These are phyloP conservation scores for Pichia californica DNA, from an alignment of 805 yeast species.

Conservation along the genomic window DNA sequence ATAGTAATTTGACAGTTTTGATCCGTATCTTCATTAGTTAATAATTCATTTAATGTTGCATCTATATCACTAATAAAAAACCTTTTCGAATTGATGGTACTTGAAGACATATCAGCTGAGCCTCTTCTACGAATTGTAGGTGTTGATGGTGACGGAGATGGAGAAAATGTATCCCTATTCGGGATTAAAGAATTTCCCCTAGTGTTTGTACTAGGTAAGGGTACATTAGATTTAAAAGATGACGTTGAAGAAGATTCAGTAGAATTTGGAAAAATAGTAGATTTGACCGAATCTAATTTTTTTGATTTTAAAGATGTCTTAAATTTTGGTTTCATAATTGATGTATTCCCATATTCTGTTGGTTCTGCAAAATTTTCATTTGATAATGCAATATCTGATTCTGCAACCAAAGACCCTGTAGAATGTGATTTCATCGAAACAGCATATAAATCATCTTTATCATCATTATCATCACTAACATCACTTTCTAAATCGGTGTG, in stretches of 20 bases:
- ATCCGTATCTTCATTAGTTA: slow-evolving; percentile 80
- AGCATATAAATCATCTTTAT: neutral
- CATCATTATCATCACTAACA: neutral
- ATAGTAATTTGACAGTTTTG: slow-evolving; percentile 76
- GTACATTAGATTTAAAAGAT: neutral
- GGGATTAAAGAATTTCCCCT: neutral
- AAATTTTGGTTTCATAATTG: neutral
- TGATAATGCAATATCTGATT: slow-evolving; percentile 2
- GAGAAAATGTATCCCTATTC: neutral
- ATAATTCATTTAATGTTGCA: slow-evolving; percentile 58
- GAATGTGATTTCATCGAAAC: slow-evolving; percentile 12
- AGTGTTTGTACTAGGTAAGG: neutral
- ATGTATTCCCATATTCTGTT: neutral
- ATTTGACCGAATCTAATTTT: too few species aligned
- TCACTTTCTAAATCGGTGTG: neutral
- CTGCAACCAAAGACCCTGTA: slow-evolving; percentile 10
- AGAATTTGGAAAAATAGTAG: too few species aligned
- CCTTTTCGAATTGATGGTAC: slow-evolving; percentile 32
- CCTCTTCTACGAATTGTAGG: slow-evolving; percentile 37
- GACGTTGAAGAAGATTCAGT: too few species aligned
- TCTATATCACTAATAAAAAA: slow-evolving; percentile 75
- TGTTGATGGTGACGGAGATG: slow-evolving; percentile 10
- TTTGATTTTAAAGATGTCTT: neutral
- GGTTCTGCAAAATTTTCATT: neutral
- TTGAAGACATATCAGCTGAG: slow-evolving; percentile 45